These are phyloP conservation scores for Cenchrus americanus DNA, from an alignment of 176 grass and related monocot genomes.

Conservation along the genomic window DNA sequence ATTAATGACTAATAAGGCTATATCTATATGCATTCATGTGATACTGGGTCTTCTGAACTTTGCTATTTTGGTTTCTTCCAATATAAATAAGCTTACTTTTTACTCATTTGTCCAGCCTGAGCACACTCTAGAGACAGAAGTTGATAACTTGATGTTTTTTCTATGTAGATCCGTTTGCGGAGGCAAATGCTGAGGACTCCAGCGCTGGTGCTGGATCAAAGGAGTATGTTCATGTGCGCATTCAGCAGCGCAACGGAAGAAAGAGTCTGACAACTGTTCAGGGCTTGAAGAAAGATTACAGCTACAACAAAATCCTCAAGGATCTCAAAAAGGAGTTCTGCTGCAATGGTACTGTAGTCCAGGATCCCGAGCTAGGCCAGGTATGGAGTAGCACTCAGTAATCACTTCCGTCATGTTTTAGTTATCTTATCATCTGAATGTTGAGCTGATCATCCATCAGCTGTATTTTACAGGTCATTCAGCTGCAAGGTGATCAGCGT, in stretches of 20 bases:
- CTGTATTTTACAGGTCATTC: slow-evolving; percentile 51
- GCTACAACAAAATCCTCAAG: slow-evolving; percentile 71
- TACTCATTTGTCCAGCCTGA: not conserved
- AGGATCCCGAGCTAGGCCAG: slow-evolving; percentile 74
- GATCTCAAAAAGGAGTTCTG: slow-evolving; percentile 73
- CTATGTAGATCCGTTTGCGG: slow-evolving; percentile 59
- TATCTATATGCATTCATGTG: not conserved
- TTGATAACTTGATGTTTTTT: slow-evolving; percentile 10
- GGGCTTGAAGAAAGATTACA: slow-evolving; percentile 72
- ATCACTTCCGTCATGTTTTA: not conserved
- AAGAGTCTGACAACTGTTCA: slow-evolving; percentile 78
- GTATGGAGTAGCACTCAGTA: slow-evolving; percentile 18
- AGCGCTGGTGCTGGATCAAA: slow-evolving; percentile 60
- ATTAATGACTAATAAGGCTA: not conserved
- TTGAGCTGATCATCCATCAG: not conserved
- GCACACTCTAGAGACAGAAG: not conserved
- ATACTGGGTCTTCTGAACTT: not conserved
- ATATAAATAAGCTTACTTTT: not conserved
- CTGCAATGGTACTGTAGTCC: slow-evolving; percentile 70
- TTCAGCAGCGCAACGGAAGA: slow-evolving; percentile 74
- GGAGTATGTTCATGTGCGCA: slow-evolving; percentile 67
- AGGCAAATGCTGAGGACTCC: slow-evolving; percentile 77
- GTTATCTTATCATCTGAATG: not conserved
- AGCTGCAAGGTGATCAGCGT: slow-evolving; percentile 73
- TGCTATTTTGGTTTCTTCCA: not conserved